These are phyloP conservation scores for Leersia perrieri DNA, from an alignment of 176 grass and related monocot species.

Conservation along the genomic window DNA sequence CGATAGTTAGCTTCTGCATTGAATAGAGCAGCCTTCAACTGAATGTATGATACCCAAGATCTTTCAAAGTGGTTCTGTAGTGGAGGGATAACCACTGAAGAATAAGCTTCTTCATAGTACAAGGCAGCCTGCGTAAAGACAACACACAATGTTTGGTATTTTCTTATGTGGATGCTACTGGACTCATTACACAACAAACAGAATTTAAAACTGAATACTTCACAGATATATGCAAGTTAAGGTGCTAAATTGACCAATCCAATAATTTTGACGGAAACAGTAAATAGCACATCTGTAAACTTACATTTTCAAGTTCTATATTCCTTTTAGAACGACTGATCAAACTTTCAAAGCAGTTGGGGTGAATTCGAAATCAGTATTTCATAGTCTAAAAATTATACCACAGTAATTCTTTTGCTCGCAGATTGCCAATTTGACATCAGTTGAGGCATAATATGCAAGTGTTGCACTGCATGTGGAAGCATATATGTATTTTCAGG, in stretches of 20 bases:
- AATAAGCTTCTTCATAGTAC: constrained; percentile 73
- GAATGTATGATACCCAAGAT: constrained; percentile 71
- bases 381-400: background rate
- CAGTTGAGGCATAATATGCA: background rate
- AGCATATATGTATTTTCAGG: background rate
- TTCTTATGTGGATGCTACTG: background rate
- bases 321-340: background rate
- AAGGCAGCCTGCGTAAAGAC: constrained; percentile 59
- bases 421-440: background rate
- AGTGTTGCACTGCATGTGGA: background rate
- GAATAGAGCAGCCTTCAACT: constrained; percentile 62
- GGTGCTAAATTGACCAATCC: background rate
- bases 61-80: constrained; percentile 66
- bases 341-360: background rate
- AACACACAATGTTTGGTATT: background rate
- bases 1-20: constrained; percentile 63
- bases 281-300: background rate
- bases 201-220: background rate
- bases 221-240: background rate
- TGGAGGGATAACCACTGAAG: constrained; percentile 40
- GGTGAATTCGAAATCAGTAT: background rate
- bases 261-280: constrained; percentile 2
- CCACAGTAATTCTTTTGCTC: background rate
- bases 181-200: background rate
- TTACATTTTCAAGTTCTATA: background rate